Evolutionary conservation across 805 yeast genomes (phyloP), one percentile per base, ranked within the genome.

Genomic region (Torulaspora quercuum): DNA sequence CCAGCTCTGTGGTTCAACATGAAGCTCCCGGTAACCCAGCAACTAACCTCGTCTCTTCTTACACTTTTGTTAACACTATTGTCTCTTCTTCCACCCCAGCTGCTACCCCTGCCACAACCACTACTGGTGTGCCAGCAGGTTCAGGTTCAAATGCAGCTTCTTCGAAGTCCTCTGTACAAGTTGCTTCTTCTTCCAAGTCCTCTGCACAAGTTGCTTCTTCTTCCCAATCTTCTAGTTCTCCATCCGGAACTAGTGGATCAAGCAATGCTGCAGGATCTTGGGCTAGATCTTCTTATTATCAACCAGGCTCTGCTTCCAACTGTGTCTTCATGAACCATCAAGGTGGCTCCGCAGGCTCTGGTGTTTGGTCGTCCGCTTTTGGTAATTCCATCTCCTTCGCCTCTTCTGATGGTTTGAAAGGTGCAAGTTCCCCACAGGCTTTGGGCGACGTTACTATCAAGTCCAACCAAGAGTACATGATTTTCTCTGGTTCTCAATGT

Each of bases 311-410:
- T 27, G 65, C 88, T 35, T 67, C 73, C 53, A 88, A 88, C 64
- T 67, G 78, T 48, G 79, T 78, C 25, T 89, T 92, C 77, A 69
- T 89, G 68, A 90, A 90, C 80, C 76, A 83, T 65, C 68, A 69
- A 56, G 98, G 98, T 65, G 95, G 94, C 50, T 69, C 80, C 27
- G 62, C 70, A 17, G 88, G 86, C 35, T 86, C 95, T 9, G 98
- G 98, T 68, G 76, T 75, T 23, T 90, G 90, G 85, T 83, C 89
- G 22, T 54, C 78, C 21, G 70, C 82, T 58, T 88, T 85, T 66
- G 98, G 98, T 67, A 83, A 83, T 78, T 89, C 97, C 21, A 71
- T 92, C 42, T 86, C 96, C 5, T 92, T 75, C 67, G 77, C 82
- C 53, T 85, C 78, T 55, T 52, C 84, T 6, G 87, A 89, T 61